Evolutionary conservation across 228 moss, liverwort and hornwort species (phyloP).

Genomic region (Sphagnum magellanicum): DNA sequence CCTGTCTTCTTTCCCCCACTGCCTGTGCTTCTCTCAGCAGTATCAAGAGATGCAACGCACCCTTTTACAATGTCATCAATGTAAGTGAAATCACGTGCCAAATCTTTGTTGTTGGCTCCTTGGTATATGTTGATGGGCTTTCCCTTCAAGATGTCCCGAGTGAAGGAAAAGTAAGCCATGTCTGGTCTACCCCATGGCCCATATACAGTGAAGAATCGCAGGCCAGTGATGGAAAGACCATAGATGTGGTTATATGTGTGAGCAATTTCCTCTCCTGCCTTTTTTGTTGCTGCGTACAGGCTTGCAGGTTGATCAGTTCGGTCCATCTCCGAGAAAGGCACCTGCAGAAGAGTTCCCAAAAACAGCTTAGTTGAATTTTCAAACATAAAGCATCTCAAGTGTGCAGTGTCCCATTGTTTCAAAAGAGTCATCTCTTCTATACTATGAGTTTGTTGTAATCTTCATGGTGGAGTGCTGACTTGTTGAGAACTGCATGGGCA

Average conservation of each 20-base stretch:
- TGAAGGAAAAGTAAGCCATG: constrained; percentile 62
- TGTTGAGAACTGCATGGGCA: no score
- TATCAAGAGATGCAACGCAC: constrained; percentile 41
- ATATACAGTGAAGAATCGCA: constrained; percentile 52
- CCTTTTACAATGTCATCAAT: constrained; percentile 52
- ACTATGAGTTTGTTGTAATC: no score
- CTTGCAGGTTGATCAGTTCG: constrained; percentile 51
- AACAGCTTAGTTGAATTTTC: background rate
- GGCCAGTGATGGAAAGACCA: constrained; percentile 50
- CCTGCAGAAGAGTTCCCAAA: constrained; percentile 14
- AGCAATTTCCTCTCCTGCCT: constrained; percentile 53
- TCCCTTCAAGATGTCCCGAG: constrained; percentile 33
- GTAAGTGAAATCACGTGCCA: constrained; percentile 48
- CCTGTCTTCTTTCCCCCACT: constrained; percentile 48
- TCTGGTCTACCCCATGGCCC: constrained; percentile 56
- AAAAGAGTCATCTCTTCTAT: no score
- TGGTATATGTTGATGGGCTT: constrained; percentile 40
- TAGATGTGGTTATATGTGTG: constrained; percentile 55
- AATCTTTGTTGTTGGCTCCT: constrained; percentile 32
- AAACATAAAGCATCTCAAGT: no score
- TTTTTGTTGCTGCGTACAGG: constrained; percentile 50
- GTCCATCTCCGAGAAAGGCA: constrained; percentile 47
- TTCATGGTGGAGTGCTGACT: no score
- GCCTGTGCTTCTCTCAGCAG: constrained; percentile 49
- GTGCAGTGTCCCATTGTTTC: no score